Conservation (phyloP, 495 filamentous ascomycete genomes). For the Hypoxylon cercidicola region DNA sequence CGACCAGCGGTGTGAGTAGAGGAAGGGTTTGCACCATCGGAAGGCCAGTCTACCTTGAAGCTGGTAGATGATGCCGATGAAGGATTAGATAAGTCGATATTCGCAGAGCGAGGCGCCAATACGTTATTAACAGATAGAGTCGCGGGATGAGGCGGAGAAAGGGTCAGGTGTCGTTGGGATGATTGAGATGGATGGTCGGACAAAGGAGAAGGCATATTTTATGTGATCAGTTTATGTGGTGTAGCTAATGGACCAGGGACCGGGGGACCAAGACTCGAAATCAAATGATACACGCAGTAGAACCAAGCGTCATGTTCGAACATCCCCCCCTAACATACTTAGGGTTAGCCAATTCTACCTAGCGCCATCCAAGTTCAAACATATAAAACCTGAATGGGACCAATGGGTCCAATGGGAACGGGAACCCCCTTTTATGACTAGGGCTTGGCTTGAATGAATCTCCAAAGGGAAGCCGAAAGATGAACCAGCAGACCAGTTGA, state of each 20-base stretch:
- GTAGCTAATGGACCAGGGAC: slow-evolving; percentile 17
- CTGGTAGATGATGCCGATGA: slow-evolving; percentile 47
- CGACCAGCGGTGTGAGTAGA: slow-evolving; percentile 39
- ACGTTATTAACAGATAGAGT: slow-evolving; percentile 40
- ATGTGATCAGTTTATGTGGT: not conserved
- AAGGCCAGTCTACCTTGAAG: slow-evolving; percentile 46
- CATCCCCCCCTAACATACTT: slow-evolving; percentile 8
- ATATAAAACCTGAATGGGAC: slow-evolving; percentile 23
- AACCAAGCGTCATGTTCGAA: too few relatives aligned
- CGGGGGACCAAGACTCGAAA: slow-evolving; percentile 14
- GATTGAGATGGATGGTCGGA: slow-evolving; percentile 31
- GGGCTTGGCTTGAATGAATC: slow-evolving; percentile 21
- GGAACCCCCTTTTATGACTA: slow-evolving; percentile 11
- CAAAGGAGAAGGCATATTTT: slow-evolving; percentile 45
- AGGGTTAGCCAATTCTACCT: slow-evolving; percentile 14
- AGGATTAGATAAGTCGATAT: slow-evolving; percentile 42
- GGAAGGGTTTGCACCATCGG: slow-evolving; percentile 42
- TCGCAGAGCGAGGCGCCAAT: slow-evolving; percentile 33
- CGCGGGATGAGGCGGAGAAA: slow-evolving; percentile 23
- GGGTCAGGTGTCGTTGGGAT: slow-evolving; percentile 22
- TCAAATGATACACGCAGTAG: slow-evolving; percentile 6
- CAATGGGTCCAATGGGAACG: not conserved
- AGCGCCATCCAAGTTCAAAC: slow-evolving; percentile 17
- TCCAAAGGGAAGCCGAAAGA: not conserved
- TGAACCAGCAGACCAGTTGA: not conserved